Evolutionary conservation across 257 asterid genomes (phyloP).

Genomic region (Solanum dulcamara): DNA sequence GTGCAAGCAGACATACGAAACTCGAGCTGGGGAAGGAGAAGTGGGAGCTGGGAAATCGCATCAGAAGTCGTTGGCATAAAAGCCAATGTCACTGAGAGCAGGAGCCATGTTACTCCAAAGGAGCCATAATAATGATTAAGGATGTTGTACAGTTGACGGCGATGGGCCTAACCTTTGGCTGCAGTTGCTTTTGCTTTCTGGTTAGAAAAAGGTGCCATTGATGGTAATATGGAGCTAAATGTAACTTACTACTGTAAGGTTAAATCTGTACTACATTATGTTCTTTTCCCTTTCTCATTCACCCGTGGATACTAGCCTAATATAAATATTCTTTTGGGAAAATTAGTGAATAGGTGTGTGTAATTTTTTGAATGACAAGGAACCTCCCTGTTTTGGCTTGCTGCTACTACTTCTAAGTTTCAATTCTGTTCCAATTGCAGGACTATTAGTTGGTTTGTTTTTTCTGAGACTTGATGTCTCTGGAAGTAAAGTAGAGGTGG

Average conservation of each 20-base stretch:
- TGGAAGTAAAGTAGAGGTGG: not conserved
- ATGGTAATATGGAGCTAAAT: not conserved
- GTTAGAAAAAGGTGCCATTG: not conserved
- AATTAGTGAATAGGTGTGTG: not conserved
- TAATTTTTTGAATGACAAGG: not conserved
- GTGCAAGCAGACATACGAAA: constrained; percentile 39
- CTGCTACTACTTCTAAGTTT: not conserved
- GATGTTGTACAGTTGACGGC: constrained; percentile 12
- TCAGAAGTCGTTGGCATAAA: constrained; percentile 29
- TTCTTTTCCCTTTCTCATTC: not conserved
- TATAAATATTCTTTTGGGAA: constrained; percentile 2
- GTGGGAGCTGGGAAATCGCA: constrained; percentile 52
- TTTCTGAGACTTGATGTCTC: not conserved
- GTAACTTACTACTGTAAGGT: constrained; percentile 7
- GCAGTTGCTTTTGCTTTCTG: constrained; percentile 13
- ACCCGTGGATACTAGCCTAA: not conserved
- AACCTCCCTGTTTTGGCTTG: not conserved
- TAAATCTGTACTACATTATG: not conserved
- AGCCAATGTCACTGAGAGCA: constrained; percentile 5
- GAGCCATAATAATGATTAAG: constrained; percentile 36
- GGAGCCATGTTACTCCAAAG: constrained; percentile 23
- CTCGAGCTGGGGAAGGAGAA: constrained; percentile 60
- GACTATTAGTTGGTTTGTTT: not conserved
- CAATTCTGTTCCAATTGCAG: not conserved
- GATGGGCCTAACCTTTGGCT: constrained; percentile 1